phyloP scores from a whole-genome alignment of 2,329 filamentous ascomycete genomes.

The Hyphodiscus sp. region DNA sequence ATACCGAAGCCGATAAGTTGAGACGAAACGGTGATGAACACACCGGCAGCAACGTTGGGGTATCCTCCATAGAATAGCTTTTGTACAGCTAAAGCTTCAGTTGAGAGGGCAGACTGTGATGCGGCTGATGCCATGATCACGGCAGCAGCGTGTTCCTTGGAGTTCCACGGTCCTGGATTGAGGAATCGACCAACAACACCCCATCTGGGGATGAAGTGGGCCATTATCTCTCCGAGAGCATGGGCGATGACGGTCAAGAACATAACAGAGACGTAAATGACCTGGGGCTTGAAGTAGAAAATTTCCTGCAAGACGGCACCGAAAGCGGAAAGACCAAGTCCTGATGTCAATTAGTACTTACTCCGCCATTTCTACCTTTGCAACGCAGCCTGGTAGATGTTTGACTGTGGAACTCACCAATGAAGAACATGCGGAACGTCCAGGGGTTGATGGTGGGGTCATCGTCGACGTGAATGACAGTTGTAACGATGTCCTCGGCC shows the following conservation, averaged over 20 bases:
- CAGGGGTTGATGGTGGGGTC: conserved; percentile 22
- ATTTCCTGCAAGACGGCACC: conserved; percentile 36
- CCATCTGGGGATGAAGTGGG: conserved; percentile 30
- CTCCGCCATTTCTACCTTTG: not conserved
- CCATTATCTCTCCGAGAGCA: conserved; percentile 34
- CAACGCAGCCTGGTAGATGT: not conserved
- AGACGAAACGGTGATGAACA: conserved; percentile 41
- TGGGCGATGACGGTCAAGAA: conserved; percentile 40
- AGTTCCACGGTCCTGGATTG: conserved; percentile 35
- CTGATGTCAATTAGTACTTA: conserved; percentile 7
- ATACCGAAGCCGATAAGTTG: conserved; percentile 43
- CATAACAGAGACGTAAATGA: conserved; percentile 35
- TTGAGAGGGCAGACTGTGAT: conserved; percentile 27
- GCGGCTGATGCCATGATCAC: conserved; percentile 37
- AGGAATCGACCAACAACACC: conserved; percentile 32
- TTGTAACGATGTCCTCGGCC: conserved; percentile 8
- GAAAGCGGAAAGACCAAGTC: conserved; percentile 30
- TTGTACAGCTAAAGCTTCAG: conserved; percentile 39
- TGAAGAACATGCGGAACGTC: conserved; percentile 35
- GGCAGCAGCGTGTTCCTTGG: conserved; percentile 32
- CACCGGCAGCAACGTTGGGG: conserved; percentile 31
- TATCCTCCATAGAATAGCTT: conserved; percentile 37
- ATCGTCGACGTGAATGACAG: conserved; percentile 13
- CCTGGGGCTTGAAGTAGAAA: conserved; percentile 41
- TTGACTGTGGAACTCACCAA: conserved; percentile 23